A percentile compares a stretch with the other conserved stretches of the same genome.
Evolutionary conservation across 768 basidiomycete genomes (phyloP).

Genomic region (Amanita thiersii): DNA sequence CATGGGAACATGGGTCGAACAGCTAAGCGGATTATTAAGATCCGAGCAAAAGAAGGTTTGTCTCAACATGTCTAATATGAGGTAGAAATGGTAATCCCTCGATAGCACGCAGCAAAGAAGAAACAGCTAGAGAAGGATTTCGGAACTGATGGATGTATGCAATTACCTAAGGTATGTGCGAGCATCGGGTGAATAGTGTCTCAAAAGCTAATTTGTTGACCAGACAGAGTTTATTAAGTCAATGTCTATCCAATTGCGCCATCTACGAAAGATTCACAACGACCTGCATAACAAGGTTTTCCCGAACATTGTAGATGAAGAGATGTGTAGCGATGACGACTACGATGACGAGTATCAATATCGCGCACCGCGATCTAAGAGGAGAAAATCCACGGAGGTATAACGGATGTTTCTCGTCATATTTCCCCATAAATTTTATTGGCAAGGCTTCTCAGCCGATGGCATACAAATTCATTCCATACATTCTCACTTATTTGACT

Average conservation of each 20-base stretch:
- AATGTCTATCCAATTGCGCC: constrained; percentile 46
- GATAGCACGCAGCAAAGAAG: constrained; percentile 59
- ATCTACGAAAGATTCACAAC: constrained; percentile 52
- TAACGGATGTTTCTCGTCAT: constrained; percentile 5
- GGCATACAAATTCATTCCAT: constrained; percentile 1
- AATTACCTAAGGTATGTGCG: constrained; percentile 46
- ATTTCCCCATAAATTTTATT: neutral
- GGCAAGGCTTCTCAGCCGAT: neutral
- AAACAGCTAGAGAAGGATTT: constrained; percentile 39
- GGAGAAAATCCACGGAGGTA: constrained; percentile 18
- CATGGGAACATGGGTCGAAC: constrained; percentile 62
- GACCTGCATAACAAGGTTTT: constrained; percentile 29
- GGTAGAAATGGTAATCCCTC: constrained; percentile 7
- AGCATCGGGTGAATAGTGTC: neutral
- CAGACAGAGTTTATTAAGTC: constrained; percentile 69
- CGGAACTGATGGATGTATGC: constrained; percentile 37
- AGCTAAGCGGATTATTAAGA: constrained; percentile 50
- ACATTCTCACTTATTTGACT: constrained; percentile 1
- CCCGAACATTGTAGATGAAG: constrained; percentile 22
- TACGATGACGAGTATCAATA: constrained; percentile 42
- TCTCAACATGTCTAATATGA: neutral
- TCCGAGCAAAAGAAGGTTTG: constrained; percentile 65
- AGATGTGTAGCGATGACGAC: constrained; percentile 41
- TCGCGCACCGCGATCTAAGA: constrained; percentile 23
- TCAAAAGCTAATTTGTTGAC: neutral